Evolutionary conservation across 139 green algal species (phyloP).

Genomic region (Picochlorum sp.): DNA sequence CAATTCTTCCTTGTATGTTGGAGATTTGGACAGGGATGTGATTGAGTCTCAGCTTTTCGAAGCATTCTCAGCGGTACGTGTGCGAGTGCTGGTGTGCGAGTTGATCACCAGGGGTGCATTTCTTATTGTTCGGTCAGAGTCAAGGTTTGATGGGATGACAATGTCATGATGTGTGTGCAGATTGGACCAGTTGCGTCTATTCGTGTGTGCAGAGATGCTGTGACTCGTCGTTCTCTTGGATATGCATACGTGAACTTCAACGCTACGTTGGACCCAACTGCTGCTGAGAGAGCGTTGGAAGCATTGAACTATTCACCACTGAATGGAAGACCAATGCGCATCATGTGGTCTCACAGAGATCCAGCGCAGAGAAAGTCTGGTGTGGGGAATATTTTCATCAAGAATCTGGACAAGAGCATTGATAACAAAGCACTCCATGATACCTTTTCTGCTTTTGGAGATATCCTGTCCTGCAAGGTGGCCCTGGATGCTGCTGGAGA

Average conservation of each 20-base stretch:
- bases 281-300: constrained; percentile 75
- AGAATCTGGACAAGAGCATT: constrained; percentile 89
- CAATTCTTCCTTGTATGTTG: constrained; percentile 86
- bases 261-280: constrained; percentile 61
- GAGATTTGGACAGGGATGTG: constrained; percentile 85
- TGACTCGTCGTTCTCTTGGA: constrained; percentile 84
- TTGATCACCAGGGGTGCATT: neutral
- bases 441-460: constrained; percentile 84
- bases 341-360: constrained; percentile 90
- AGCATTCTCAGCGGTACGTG: constrained; percentile 74
- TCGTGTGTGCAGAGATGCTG: constrained; percentile 84
- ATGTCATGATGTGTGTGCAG: constrained; percentile 38
- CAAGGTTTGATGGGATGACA: neutral
- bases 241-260: constrained; percentile 98
- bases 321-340: constrained; percentile 80
- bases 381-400: constrained; percentile 95
- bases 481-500: constrained; percentile 37
- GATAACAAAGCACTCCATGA: constrained; percentile 91
- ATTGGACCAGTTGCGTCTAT: constrained; percentile 84
- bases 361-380: constrained; percentile 61
- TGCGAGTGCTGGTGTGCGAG: neutral
- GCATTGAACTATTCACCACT: constrained; percentile 83
- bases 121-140: neutral
- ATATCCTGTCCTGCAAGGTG: constrained; percentile 75
- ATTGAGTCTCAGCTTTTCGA: constrained; percentile 84